Evolutionary conservation across 805 yeast genomes (phyloP).

Genomic region (Starmerella cellae): DNA sequence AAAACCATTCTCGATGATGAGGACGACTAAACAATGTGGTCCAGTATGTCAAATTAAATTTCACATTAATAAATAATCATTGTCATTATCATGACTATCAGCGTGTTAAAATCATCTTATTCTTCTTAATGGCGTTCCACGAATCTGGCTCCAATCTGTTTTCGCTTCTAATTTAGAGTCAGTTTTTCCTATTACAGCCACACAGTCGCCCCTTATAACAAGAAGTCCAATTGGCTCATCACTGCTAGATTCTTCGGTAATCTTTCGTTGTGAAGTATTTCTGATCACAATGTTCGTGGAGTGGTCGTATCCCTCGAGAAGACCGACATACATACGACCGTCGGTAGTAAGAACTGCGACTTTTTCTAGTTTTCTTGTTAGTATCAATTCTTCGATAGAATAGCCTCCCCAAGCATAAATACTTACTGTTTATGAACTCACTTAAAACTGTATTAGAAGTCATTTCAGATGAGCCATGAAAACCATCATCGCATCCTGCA

Average conservation of each 20-base stretch:
- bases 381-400: neutral
- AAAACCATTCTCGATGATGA: slow-evolving; percentile 12
- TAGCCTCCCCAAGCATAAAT: neutral
- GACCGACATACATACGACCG: slow-evolving; percentile 26
- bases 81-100: no score
- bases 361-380: slow-evolving; percentile 14
- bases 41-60: neutral
- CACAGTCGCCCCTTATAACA: slow-evolving; percentile 28
- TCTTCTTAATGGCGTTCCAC: slow-evolving; percentile 17
- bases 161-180: slow-evolving; percentile 25
- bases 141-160: slow-evolving; percentile 27
- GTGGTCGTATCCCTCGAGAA: slow-evolving; percentile 29
- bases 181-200: slow-evolving; percentile 26
- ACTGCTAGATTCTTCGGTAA: slow-evolving; percentile 14
- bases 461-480: neutral
- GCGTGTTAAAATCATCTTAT: slow-evolving; percentile 8
- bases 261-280: slow-evolving; percentile 23
- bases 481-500: no score
- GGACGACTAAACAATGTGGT: no score
- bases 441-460: slow-evolving; percentile 7
- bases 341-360: slow-evolving; percentile 28
- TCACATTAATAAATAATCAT: no score
- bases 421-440: slow-evolving; percentile 22
- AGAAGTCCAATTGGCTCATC: slow-evolving; percentile 26
- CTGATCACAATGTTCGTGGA: slow-evolving; percentile 27